These are phyloP conservation scores for Tranzscheliella williamsii DNA, from an alignment of 1,284 basidiomycete genomes.

Conservation along the genomic window DNA sequence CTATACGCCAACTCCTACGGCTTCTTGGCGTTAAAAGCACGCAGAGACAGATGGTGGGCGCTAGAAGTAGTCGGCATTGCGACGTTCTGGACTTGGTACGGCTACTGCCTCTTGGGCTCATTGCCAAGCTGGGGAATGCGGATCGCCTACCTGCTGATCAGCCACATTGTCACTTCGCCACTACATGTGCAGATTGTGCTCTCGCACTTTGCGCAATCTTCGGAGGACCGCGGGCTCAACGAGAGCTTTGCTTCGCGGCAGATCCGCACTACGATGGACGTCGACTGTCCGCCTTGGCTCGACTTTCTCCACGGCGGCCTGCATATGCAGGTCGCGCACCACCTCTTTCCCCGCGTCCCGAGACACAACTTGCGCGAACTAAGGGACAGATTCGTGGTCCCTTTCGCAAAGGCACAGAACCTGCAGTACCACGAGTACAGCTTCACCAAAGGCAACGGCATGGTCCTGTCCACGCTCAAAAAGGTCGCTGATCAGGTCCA, in stretches of 20 bases:
- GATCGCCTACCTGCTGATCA: conserved; percentile 74
- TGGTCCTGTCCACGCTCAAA: conserved; percentile 75
- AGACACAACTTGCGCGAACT: conserved; percentile 87
- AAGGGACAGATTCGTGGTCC: conserved; percentile 74
- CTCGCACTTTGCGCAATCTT: conserved; percentile 95
- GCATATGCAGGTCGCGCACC: conserved; percentile 95
- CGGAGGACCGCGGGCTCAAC: conserved; percentile 81
- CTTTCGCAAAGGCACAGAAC: conserved; percentile 68
- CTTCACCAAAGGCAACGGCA: conserved; percentile 79
- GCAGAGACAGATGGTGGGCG: conserved; percentile 56
- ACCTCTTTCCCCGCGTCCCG: conserved; percentile 92
- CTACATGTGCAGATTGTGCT: conserved; percentile 81
- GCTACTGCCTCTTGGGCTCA: conserved; percentile 66
- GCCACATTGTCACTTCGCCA: conserved; percentile 79
- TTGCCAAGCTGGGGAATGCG: conserved; percentile 72
- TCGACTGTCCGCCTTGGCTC: conserved; percentile 79
- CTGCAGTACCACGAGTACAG: conserved; percentile 83
- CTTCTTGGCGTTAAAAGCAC: conserved; percentile 70
- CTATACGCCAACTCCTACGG: conserved; percentile 86
- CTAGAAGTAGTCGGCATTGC: conserved; percentile 72
- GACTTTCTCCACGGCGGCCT: conserved; percentile 89
- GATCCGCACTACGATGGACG: conserved; percentile 92
- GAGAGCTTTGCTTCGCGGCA: conserved; percentile 93
- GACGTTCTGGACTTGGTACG: conserved; percentile 82
- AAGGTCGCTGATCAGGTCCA: conserved; percentile 80